phyloP scores from a whole-genome alignment of 2,329 filamentous ascomycete species.

The Aureobasidium pullulans region DNA sequence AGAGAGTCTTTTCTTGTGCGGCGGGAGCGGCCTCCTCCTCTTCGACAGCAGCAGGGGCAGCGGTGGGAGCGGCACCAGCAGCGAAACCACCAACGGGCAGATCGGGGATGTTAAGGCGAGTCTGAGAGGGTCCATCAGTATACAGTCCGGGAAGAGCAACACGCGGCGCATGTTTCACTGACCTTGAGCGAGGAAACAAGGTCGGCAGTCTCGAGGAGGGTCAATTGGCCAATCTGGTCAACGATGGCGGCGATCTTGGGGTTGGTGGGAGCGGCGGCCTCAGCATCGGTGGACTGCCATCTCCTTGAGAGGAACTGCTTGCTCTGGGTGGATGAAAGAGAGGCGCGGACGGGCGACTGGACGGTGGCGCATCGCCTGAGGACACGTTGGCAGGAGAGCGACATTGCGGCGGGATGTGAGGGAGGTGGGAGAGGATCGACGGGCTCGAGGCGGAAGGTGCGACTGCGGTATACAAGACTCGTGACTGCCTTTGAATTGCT shows the following conservation, averaged over 20 bases:
- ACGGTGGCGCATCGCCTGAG: constrained; percentile 35
- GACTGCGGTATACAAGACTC: not conserved
- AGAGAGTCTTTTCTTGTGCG: constrained; percentile 88
- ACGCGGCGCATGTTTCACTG: constrained; percentile 19
- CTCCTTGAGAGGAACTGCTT: constrained; percentile 44
- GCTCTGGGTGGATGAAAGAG: constrained; percentile 10
- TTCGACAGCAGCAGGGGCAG: constrained; percentile 58
- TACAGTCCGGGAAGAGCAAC: not conserved
- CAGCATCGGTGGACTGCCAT: constrained; percentile 78
- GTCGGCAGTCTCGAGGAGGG: constrained; percentile 92
- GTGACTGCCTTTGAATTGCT: not conserved
- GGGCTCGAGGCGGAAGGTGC: constrained; percentile 14
- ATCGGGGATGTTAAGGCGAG: constrained; percentile 94
- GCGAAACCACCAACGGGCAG: constrained; percentile 90
- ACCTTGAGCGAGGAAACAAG: constrained; percentile 95
- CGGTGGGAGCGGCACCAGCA: constrained; percentile 53
- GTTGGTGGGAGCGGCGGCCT: constrained; percentile 46
- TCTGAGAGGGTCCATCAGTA: constrained; percentile 45
- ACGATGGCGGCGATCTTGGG: constrained; percentile 94
- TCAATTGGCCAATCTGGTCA: constrained; percentile 98
- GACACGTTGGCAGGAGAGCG: constrained; percentile 36
- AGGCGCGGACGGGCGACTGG: constrained; percentile 19
- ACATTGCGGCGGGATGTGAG: constrained; percentile 29
- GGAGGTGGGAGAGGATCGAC: constrained; percentile 1
- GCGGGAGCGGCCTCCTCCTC: constrained; percentile 85